These are phyloP conservation scores for Lasiosphaeria miniovina DNA, from an alignment of 495 filamentous ascomycete species.

Conservation along the genomic window DNA sequence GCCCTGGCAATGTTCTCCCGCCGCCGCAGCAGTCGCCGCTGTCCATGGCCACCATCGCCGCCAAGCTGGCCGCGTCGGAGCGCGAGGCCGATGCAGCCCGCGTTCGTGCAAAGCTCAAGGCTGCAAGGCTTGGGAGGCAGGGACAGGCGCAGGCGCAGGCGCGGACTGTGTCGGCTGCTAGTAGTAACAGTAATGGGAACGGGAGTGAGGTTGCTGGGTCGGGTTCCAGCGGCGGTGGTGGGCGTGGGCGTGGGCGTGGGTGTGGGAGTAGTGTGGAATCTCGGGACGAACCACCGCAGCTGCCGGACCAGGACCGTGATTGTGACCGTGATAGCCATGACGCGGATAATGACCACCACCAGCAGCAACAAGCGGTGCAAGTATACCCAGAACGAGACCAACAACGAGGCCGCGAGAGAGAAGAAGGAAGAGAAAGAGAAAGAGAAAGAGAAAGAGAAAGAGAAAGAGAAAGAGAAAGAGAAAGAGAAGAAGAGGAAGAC, in stretches of 20 bases:
- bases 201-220: too few species aligned
- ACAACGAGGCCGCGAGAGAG: background rate
- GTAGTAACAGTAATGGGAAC: conserved; percentile 3
- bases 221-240: too few species aligned
- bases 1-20: conserved; percentile 21
- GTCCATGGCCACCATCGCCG: conserved; percentile 52
- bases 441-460: background rate
- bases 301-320: background rate
- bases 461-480: conserved; percentile 1
- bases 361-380: conserved; percentile 6
- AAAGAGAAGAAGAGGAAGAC: conserved; percentile 16
- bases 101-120: conserved; percentile 53
- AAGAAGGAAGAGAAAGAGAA: conserved; percentile 1
- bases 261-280: too few species aligned
- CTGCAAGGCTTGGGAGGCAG: conserved; percentile 31
- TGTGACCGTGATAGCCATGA: conserved; percentile 14
- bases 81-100: conserved; percentile 55
- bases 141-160: conserved; percentile 12
- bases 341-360: conserved; percentile 9
- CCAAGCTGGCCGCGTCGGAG: conserved; percentile 54
- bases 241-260: too few species aligned
- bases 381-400: background rate
- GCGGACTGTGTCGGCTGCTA: conserved; percentile 1
- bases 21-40: conserved; percentile 48
- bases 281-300: too few species aligned